phyloP scores from a whole-genome alignment of 2,329 filamentous ascomycete genomes.

The Xylaria sp. region DNA sequence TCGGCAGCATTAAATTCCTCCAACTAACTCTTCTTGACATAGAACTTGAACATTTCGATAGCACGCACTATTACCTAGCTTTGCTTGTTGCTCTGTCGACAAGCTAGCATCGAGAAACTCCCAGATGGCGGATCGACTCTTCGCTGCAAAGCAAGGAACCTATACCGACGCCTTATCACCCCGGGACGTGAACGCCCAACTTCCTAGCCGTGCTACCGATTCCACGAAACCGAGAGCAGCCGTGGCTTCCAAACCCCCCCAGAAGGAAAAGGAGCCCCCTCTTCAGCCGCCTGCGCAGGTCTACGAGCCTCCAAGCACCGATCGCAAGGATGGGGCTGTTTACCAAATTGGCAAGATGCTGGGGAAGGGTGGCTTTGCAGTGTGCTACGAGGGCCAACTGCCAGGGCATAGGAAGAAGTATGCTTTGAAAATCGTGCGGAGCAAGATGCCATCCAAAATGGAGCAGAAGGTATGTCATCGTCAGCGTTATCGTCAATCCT shows the following conservation, averaged over 20 bases:
- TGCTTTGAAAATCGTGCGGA: conserved; percentile 85
- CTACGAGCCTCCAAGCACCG: conserved; percentile 71
- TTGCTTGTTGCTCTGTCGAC: conserved; percentile 28
- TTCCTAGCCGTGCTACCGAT: conserved; percentile 50
- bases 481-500: background rate
- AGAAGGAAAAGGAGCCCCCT: conserved; percentile 73
- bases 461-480: conserved; percentile 75
- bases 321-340: conserved; percentile 74
- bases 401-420: conserved; percentile 73
- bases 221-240: conserved; percentile 63
- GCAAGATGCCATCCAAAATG: conserved; percentile 83
- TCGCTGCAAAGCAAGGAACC: conserved; percentile 60
- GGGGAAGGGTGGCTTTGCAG: conserved; percentile 84
- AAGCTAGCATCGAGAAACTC: conserved; percentile 24
- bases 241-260: conserved; percentile 47
- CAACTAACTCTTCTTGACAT: background rate
- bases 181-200: conserved; percentile 71
- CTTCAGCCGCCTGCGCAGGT: conserved; percentile 70
- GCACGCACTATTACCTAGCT: conserved; percentile 20
- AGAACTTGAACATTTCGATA: conserved; percentile 27
- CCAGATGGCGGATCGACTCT: conserved; percentile 59
- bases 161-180: conserved; percentile 73
- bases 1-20: background rate
- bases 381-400: conserved; percentile 79
- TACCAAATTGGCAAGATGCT: conserved; percentile 80